Percentiles rank a stretch among this genome's conserved stretches.
Conservation (phyloP, 1,284 basidiomycete genomes). For the Fomitiporia mediterranea region DNA sequence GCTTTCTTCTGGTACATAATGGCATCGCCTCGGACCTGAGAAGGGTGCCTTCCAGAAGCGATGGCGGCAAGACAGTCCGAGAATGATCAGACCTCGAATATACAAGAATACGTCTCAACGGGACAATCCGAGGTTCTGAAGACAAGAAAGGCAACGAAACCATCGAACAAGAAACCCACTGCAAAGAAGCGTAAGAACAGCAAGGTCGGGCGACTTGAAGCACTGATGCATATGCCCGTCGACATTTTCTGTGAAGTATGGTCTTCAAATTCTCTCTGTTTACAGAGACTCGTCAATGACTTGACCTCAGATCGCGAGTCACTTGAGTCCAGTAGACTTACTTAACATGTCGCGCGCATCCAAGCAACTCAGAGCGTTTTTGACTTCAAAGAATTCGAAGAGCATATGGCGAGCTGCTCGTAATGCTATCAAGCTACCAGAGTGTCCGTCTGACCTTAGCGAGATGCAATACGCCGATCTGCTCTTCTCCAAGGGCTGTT, state of each 20-base stretch:
- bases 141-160: neutral
- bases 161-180: neutral
- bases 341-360: constrained; percentile 30
- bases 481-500: constrained; percentile 26
- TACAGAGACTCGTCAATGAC: neutral
- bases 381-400: constrained; percentile 25
- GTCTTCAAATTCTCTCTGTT: neutral
- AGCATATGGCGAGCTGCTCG: constrained; percentile 31
- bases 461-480: constrained; percentile 33
- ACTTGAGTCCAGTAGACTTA: constrained; percentile 29
- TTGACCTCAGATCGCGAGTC: constrained; percentile 27
- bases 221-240: constrained; percentile 25
- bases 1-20: neutral
- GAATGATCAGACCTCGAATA: neutral
- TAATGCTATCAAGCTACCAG: constrained; percentile 28
- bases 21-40: too few relatives aligned
- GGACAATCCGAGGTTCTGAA: neutral
- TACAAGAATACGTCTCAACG: neutral
- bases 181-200: constrained; percentile 18
- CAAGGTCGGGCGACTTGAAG: constrained; percentile 21
- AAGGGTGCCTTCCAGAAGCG: neutral
- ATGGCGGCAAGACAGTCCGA: neutral
- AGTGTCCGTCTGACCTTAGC: constrained; percentile 29
- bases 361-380: constrained; percentile 28
- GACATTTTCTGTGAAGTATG: constrained; percentile 30